These are phyloP conservation scores for Arthrobotrys sphaeroides DNA, from an alignment of 2,329 filamentous ascomycete species.

Conservation along the genomic window DNA sequence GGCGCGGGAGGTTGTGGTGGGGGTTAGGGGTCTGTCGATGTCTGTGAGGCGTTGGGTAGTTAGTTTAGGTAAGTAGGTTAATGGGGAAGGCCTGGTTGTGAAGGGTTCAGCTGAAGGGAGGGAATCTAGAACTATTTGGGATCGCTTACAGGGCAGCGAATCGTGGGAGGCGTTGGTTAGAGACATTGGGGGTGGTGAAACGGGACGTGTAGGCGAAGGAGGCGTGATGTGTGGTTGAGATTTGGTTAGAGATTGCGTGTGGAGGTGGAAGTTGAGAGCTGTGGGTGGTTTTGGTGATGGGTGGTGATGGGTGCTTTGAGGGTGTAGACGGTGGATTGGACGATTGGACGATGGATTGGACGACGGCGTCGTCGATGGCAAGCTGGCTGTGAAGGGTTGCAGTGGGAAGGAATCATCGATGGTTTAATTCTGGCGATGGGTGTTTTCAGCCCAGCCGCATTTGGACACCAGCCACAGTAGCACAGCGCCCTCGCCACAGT, in stretches of 20 bases:
- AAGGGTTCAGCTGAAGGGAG: constrained; percentile 43
- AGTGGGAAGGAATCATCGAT: neutral
- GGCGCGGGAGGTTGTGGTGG: constrained; percentile 72
- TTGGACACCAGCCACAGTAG: constrained; percentile 27
- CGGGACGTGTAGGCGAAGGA: neutral
- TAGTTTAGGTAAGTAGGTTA: constrained; percentile 27
- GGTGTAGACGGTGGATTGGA: neutral
- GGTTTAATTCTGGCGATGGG: neutral
- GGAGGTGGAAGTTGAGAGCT: neutral
- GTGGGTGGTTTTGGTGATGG: neutral
- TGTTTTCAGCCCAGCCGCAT: constrained; percentile 21
- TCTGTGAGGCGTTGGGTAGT: constrained; percentile 68
- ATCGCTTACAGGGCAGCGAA: constrained; percentile 76
- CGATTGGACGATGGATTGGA: neutral
- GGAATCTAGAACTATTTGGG: constrained; percentile 10
- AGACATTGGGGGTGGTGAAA: constrained; percentile 66
- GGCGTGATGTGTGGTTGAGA: constrained; percentile 1
- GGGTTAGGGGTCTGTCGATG: constrained; percentile 78
- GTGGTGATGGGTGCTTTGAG: neutral
- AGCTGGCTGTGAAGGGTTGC: neutral
- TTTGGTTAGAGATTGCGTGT: constrained; percentile 7
- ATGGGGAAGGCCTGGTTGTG: neutral
- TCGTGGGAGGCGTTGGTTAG: constrained; percentile 77
- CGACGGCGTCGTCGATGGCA: too few relatives aligned
- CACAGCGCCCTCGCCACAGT: constrained; percentile 27